These are phyloP conservation scores for Chamaecyparis obtusa DNA, from an alignment of 75 land plant species.

Conservation along the genomic window DNA sequence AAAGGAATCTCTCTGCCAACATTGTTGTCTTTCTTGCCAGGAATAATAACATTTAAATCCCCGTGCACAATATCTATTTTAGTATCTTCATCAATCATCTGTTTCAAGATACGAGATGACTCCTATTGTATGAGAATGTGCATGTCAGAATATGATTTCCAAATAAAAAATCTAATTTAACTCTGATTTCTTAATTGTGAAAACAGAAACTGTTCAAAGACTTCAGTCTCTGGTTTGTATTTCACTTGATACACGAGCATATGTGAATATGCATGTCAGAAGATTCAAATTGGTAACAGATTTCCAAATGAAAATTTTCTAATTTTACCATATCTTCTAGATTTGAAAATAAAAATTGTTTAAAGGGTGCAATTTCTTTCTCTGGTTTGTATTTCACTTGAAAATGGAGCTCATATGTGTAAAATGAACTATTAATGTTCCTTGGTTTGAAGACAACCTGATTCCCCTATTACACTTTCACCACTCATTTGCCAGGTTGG, in stretches of 20 bases:
- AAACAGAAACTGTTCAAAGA: background rate
- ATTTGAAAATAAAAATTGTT: background rate
- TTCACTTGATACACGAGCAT: background rate
- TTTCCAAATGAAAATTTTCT: background rate
- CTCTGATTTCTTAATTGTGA: background rate
- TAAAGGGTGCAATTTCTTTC: background rate
- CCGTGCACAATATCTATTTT: background rate
- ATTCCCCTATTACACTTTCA: background rate
- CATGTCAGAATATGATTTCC: background rate
- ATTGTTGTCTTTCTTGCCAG: background rate
- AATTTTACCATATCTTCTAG: background rate
- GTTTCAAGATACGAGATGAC: background rate
- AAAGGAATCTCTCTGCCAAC: background rate
- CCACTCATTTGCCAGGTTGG: background rate
- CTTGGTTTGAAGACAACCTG: background rate
- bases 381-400: background rate
- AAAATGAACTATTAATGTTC: background rate
- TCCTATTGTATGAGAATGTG: conserved; percentile 1
- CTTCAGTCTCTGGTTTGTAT: background rate
- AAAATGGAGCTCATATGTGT: background rate
- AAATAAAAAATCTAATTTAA: background rate
- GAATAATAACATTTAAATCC: background rate
- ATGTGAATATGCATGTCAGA: background rate
- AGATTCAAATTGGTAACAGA: background rate
- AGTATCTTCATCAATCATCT: background rate